Conservation (phyloP, 2,329 filamentous ascomycete species). For the Xenoacremonium recifei region DNA sequence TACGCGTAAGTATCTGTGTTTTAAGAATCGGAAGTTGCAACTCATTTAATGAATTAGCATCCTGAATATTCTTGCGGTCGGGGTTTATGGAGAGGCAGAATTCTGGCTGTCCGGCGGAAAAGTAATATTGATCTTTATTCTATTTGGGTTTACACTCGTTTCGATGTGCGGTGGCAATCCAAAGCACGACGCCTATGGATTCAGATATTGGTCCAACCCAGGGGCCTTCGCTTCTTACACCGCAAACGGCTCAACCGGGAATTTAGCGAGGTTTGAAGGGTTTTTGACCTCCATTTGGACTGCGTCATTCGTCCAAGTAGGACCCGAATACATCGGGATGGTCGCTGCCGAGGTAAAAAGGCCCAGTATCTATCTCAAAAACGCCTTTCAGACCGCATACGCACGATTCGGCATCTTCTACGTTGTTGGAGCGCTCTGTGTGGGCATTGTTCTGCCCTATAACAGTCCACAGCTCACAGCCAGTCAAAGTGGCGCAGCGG, state of each 20-base stretch:
- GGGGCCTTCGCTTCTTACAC: conserved; percentile 51
- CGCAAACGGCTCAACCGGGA: conserved; percentile 60
- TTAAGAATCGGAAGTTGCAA: conserved; percentile 6
- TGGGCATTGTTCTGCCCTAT: conserved; percentile 66
- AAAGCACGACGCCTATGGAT: conserved; percentile 64
- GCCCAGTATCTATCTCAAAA: conserved; percentile 62
- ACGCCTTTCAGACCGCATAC: conserved; percentile 71
- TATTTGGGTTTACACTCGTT: conserved; percentile 75
- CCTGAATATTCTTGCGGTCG: conserved; percentile 65
- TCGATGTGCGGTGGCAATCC: conserved; percentile 80
- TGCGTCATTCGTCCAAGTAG: conserved; percentile 62
- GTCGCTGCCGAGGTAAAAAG: conserved; percentile 69
- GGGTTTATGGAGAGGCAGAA: conserved; percentile 69
- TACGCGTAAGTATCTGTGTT: conserved; percentile 50
- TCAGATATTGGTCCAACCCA: conserved; percentile 60
- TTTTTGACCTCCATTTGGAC: conserved; percentile 67
- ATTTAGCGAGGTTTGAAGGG: conserved; percentile 66
- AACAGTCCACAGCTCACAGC: conserved; percentile 57
- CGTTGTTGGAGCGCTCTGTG: conserved; percentile 63
- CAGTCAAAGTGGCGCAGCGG: conserved; percentile 49
- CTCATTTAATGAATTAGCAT: conserved; percentile 30
- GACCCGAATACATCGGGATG: conserved; percentile 66
- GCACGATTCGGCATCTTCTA: conserved; percentile 72
- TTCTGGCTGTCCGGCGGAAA: conserved; percentile 67
- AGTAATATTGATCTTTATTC: conserved; percentile 62